phyloP scores from a whole-genome alignment of 2,329 filamentous ascomycete genomes.

The Aspergillus brasiliensis region DNA sequence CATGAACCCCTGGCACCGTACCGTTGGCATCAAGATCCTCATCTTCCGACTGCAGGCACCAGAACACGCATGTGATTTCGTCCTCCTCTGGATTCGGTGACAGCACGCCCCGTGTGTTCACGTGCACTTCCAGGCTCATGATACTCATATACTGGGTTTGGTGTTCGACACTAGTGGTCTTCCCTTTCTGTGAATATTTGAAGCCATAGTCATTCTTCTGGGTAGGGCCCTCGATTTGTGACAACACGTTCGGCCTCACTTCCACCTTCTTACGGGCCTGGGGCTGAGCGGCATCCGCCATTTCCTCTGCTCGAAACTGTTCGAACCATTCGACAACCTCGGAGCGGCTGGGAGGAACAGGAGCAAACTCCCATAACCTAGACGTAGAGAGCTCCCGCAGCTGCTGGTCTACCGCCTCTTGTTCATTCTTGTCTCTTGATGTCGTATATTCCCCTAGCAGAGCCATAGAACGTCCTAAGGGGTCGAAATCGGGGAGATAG shows the following conservation, averaged over 20 bases:
- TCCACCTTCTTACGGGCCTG: conserved; percentile 17
- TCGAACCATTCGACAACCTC: conserved; percentile 73
- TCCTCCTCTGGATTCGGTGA: conserved; percentile 90
- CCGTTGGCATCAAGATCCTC: conserved; percentile 55
- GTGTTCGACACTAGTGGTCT: conserved; percentile 75
- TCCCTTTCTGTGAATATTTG: conserved; percentile 78
- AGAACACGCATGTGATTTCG: conserved; percentile 85
- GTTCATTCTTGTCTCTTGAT: conserved; percentile 53
- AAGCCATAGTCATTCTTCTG: conserved; percentile 80
- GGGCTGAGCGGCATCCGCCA: conserved; percentile 5
- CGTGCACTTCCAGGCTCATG: conserved; percentile 91
- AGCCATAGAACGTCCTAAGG: conserved; percentile 59
- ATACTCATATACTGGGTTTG: conserved; percentile 94
- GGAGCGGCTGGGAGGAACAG: conserved; percentile 66
- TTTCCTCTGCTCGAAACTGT: conserved; percentile 29
- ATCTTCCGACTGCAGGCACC: conserved; percentile 80
- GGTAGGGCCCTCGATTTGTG: conserved; percentile 87
- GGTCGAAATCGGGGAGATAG: conserved; percentile 78
- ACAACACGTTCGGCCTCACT: conserved; percentile 52
- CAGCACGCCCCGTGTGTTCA: conserved; percentile 79
- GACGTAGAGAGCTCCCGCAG: conserved; percentile 63
- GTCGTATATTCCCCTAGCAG: conserved; percentile 57
- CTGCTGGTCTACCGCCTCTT: conserved; percentile 54
- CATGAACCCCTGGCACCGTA: conserved; percentile 53
- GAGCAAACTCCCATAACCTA: conserved; percentile 74